Percentiles rank a stretch among this genome's conserved stretches.
Evolutionary conservation across 306 rosid species (phyloP).

Genomic region (Prosopis cineraria): DNA sequence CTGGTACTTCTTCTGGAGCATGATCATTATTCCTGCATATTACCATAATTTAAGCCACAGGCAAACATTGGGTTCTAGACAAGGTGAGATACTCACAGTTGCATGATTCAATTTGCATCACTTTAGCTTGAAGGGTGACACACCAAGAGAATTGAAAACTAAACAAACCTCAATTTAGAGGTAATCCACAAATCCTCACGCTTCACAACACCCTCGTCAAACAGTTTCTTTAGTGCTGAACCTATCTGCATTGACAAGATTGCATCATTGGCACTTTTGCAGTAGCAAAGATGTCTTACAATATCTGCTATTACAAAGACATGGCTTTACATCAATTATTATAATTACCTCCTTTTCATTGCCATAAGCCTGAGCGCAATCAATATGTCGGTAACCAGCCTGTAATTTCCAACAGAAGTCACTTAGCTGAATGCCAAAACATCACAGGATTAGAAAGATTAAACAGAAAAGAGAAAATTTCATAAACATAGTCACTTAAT

Average conservation of each 20-base stretch:
- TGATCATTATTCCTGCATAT: slow-evolving; percentile 71
- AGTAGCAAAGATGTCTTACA: not conserved
- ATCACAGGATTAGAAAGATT: not conserved
- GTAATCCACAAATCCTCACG: slow-evolving; percentile 92
- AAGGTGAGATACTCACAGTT: slow-evolving; percentile 1
- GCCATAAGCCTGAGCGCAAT: slow-evolving; percentile 75
- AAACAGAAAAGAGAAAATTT: not conserved
- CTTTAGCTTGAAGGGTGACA: not conserved
- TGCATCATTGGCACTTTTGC: not conserved
- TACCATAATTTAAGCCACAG: slow-evolving; percentile 11
- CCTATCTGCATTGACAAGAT: slow-evolving; percentile 60
- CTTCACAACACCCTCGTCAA: slow-evolving; percentile 74
- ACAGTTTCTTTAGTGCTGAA: slow-evolving; percentile 59
- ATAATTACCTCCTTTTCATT: slow-evolving; percentile 74
- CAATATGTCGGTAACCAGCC: slow-evolving; percentile 84
- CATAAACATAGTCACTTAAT: not conserved
- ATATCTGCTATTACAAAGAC: not conserved
- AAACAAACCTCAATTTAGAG: slow-evolving; percentile 77
- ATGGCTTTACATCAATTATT: not conserved
- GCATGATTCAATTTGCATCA: slow-evolving; percentile 11
- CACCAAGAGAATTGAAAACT: not conserved
- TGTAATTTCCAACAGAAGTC: slow-evolving; percentile 27
- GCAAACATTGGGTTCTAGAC: slow-evolving; percentile 13
- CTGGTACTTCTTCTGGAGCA: slow-evolving; percentile 78
- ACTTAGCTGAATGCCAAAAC: not conserved